Conservation (phyloP, 1,284 basidiomycete species). For the Wallemia mellicola region DNA sequence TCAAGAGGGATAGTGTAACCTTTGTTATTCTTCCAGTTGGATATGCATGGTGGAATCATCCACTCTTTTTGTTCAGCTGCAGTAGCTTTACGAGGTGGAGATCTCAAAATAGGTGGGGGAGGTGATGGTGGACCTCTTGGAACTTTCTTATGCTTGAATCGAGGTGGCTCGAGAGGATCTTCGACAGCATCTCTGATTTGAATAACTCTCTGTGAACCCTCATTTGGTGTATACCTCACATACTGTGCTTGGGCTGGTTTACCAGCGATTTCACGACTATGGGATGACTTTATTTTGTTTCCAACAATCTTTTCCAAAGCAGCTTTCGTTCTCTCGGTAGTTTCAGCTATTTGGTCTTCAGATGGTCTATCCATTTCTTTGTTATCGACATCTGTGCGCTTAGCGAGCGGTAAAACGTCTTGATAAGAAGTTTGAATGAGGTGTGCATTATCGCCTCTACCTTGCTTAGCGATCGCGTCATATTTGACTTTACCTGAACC, state of each 20-base stretch:
- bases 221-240: constrained; percentile 78
- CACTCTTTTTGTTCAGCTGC: constrained; percentile 96
- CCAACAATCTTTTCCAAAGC: constrained; percentile 81
- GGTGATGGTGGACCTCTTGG: constrained; percentile 82
- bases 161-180: constrained; percentile 83
- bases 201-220: constrained; percentile 63
- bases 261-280: constrained; percentile 61
- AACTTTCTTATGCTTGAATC: constrained; percentile 97
- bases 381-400: constrained; percentile 65
- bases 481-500: constrained; percentile 86
- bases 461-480: constrained; percentile 86
- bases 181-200: constrained; percentile 95
- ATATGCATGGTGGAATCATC: constrained; percentile 99
- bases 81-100: constrained; percentile 81
- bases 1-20: constrained; percentile 97
- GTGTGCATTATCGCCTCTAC: constrained; percentile 50
- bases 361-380: constrained; percentile 66
- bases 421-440: constrained; percentile 77
- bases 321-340: constrained; percentile 60
- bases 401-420: constrained; percentile 71
- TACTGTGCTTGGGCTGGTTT: constrained; percentile 49
- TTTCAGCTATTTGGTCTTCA: constrained; percentile 59
- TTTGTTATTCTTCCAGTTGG: constrained; percentile 99
- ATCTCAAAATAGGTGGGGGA: constrained; percentile 82
- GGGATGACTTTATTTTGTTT: constrained; percentile 86